Evolutionary conservation across 1,284 basidiomycete genomes (phyloP), one percentile per base, ranked within the genome.

Genomic region (Bondarzewia mesenterica): DNA sequence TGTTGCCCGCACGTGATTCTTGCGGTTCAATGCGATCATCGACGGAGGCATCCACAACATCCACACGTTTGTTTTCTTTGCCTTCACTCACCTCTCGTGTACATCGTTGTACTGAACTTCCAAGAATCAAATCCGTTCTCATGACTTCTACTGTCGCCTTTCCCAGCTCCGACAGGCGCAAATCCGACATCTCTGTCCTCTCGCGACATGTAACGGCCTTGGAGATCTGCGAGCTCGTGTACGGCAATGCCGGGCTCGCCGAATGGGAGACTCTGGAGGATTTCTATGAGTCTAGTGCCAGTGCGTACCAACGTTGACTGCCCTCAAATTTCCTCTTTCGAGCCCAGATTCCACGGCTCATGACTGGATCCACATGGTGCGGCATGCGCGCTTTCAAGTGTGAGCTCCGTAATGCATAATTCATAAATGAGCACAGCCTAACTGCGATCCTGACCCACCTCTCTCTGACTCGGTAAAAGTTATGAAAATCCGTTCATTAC

Each of bases 401-500:
- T 62, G 39, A 51, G 51, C 44, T 37, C 36, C 35, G 20, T 40
- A 18, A 40, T 40, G 20, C 38, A 18, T 40, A n/a, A n/a, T n/a
- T n/a, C n/a, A n/a, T n/a, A n/a, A n/a, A 40, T 40, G 41, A 39
- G 52, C 50, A 25, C 41, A 40, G 46, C 36, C 47, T 42, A 15
- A 15, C 32, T 43, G 21, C 46, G 20, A 14, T 15, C 21, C 37
- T 42, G 44, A 36, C 43, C 50, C 42, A 8, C 16, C 14, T 39
- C 38, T 41, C 39, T 15, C 27, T 43, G 41, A 36, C 32, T 23
- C 44, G n/a, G 20, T n/a, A 48, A 35, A 54, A 80, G 79, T 52
- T 88, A 88, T 57, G 85, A 88, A 63, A 88, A 87, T 57, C 85
- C 85, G 4, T 60, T 85, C 52, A 59, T 88, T 29, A 87, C 83